Base-by-base conservation (phyloP, 1,284 basidiomycete genomes). In the Ustilago trichophora region DNA sequence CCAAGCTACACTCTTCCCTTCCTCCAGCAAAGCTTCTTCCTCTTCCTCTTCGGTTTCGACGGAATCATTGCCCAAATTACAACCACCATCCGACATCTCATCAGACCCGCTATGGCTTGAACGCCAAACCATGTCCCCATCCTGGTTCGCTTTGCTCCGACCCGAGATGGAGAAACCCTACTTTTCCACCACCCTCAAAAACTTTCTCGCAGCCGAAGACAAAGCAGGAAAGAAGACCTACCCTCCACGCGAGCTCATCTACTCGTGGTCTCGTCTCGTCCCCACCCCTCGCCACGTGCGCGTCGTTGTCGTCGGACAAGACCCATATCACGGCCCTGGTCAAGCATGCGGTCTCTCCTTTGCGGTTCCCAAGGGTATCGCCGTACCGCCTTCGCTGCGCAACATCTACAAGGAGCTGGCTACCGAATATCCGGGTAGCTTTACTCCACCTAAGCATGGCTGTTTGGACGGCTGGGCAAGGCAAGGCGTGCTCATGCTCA, bases 401-500 rank as follows among this genome's bases (percentile, higher is more conserved):
- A 82, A 81, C 54, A 97, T 97, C 80, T 98, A 94, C 84, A 86
- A 88, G 71, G 91, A 98, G 84, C 87, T 98, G 75, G 87, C 87
- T 66, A 83, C 86, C 43, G 91, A 93, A 80, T 91, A 92, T 78
- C 88, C 91, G 2, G 48, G 41, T 7, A 18, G 15, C 22, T 98
- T 96, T 80, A 84, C 85, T 24, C 83, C 87, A 15, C 94, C 93
- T 1, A 87, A 87, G 57, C 91, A 95, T 81, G 94, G 94, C 90
- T 91, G 92, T 80, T 85, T 98, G 37, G 87, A 87, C 10, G 83
- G 86, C 19, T 94, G 92, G 91, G 92, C 93, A 1, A 85, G 88
- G 62, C 89, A 90, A 67, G 94, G 94, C 33, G 93, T 98, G 31
- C 85, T 98, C 44, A 86, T 97, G 78, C 87, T 98, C 47, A 98